A percentile compares a stretch with the other conserved stretches of the same genome.
Evolutionary conservation across 2,329 filamentous ascomycete genomes (phyloP).

Genomic region (Juglanconis juglandina): DNA sequence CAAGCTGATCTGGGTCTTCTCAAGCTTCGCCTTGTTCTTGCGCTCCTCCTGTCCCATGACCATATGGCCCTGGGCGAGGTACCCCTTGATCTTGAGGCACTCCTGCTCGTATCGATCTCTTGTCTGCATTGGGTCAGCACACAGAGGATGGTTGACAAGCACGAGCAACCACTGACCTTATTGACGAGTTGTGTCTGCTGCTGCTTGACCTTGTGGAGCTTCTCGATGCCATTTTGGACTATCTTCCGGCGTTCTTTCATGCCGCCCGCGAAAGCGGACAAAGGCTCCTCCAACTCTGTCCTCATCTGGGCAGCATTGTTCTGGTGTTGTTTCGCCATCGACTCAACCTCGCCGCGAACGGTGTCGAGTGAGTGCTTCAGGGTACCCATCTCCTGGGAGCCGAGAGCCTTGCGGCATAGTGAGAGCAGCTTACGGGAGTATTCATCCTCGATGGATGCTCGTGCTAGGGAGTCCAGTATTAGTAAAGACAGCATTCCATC

Average conservation of each 20-base stretch:
- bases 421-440: slow-evolving; percentile 86
- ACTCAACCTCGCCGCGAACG: slow-evolving; percentile 82
- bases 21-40: slow-evolving; percentile 97
- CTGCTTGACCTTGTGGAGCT: slow-evolving; percentile 86
- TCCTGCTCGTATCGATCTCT: slow-evolving; percentile 96
- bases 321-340: slow-evolving; percentile 91
- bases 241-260: slow-evolving; percentile 98
- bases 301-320: slow-evolving; percentile 93
- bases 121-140: slow-evolving; percentile 49
- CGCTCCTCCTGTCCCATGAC: slow-evolving; percentile 99
- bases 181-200: slow-evolving; percentile 89
- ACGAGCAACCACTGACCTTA: slow-evolving; percentile 62
- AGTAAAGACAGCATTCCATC: background rate
- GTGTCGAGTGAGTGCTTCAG: slow-evolving; percentile 82
- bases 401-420: slow-evolving; percentile 82
- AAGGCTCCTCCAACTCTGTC: slow-evolving; percentile 87
- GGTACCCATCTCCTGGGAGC: slow-evolving; percentile 81
- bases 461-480: slow-evolving; percentile 51
- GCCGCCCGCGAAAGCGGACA: slow-evolving; percentile 85
- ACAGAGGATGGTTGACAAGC: background rate
- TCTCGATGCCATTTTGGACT: slow-evolving; percentile 89
- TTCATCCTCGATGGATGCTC: slow-evolving; percentile 93
- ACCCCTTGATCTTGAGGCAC: slow-evolving; percentile 96
- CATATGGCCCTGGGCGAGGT: slow-evolving; percentile 98
- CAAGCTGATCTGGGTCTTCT: slow-evolving; percentile 96